Conservation (phyloP, 2,329 filamentous ascomycete genomes). For the Neophaeococcomyces aloes region DNA sequence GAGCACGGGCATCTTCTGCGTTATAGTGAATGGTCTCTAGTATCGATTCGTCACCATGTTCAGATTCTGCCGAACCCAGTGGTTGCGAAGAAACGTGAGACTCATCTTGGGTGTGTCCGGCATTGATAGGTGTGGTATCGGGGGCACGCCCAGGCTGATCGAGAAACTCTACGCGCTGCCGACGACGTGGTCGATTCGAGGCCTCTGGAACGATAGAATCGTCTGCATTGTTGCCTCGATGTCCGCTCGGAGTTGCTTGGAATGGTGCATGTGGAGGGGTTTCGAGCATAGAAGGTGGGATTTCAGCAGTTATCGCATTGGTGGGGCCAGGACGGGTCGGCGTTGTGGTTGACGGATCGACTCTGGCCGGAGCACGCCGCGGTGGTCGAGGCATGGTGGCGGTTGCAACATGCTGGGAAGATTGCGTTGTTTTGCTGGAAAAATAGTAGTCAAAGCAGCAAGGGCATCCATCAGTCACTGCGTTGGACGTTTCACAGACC, state of each 20-base stretch:
- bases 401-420: background rate
- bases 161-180: slow-evolving; percentile 3
- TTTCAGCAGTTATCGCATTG: slow-evolving; percentile 22
- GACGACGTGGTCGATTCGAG: slow-evolving; percentile 11
- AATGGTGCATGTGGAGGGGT: slow-evolving; percentile 23
- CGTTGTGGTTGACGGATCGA: slow-evolving; percentile 14
- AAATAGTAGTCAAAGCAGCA: background rate
- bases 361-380: slow-evolving; percentile 13
- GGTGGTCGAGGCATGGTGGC: slow-evolving; percentile 19
- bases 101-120: slow-evolving; percentile 10
- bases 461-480: background rate
- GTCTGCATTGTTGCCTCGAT: slow-evolving; percentile 15
- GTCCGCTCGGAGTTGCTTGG: slow-evolving; percentile 17
- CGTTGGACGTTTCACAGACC: too few relatives aligned
- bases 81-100: slow-evolving; percentile 15
- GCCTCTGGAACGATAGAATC: slow-evolving; percentile 16
- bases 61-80: slow-evolving; percentile 12
- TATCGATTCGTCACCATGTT: slow-evolving; percentile 17
- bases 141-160: slow-evolving; percentile 4
- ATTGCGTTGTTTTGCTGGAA: background rate
- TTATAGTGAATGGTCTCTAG: slow-evolving; percentile 18
- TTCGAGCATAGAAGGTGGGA: slow-evolving; percentile 24
- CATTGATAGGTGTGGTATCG: slow-evolving; percentile 14
- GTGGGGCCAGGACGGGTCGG: slow-evolving; percentile 16
- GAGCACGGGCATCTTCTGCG: slow-evolving; percentile 17